Conservation (phyloP, 2,329 filamentous ascomycete species). For the Aspergillus proliferans region DNA sequence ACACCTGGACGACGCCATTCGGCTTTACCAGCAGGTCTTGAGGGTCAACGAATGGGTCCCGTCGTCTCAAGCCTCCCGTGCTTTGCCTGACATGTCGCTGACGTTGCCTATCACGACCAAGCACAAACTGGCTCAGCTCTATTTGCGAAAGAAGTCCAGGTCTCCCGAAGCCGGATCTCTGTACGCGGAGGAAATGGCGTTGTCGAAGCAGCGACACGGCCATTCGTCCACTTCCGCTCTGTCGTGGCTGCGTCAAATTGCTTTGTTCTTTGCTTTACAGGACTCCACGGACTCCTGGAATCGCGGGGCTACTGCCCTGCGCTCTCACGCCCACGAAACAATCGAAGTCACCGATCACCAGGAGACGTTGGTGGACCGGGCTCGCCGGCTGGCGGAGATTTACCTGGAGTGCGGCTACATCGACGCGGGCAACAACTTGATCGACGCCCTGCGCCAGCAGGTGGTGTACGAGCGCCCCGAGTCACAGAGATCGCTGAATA, state of each 20-base stretch:
- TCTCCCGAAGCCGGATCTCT: constrained; percentile 34
- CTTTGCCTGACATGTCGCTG: constrained; percentile 27
- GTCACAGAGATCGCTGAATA: constrained; percentile 21
- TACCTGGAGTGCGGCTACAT: constrained; percentile 41
- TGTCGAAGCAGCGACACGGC: constrained; percentile 40
- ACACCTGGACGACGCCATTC: constrained; percentile 41
- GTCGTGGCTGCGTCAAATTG: constrained; percentile 38
- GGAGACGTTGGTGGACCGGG: constrained; percentile 42
- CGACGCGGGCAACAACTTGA: constrained; percentile 35
- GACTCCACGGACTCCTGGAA: constrained; percentile 33
- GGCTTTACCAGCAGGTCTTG: constrained; percentile 44
- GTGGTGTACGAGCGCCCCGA: constrained; percentile 42
- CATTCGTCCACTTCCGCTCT: constrained; percentile 44
- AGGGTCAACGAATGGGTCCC: constrained; percentile 33
- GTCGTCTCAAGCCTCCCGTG: constrained; percentile 21
- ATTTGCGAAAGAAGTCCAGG: constrained; percentile 36
- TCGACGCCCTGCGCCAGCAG: constrained; percentile 45
- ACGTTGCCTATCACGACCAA: constrained; percentile 43
- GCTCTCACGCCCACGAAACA: constrained; percentile 38
- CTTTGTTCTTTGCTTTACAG: constrained; percentile 37
- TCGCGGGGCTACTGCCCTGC: constrained; percentile 36
- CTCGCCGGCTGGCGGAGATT: constrained; percentile 41
- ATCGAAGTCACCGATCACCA: constrained; percentile 36
- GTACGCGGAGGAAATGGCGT: constrained; percentile 39
- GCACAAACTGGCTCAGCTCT: constrained; percentile 46